A percentile compares a stretch with the other conserved stretches of the same genome.
Evolutionary conservation across 2,329 filamentous ascomycete species (phyloP).

Genomic region (Fusarium udum): DNA sequence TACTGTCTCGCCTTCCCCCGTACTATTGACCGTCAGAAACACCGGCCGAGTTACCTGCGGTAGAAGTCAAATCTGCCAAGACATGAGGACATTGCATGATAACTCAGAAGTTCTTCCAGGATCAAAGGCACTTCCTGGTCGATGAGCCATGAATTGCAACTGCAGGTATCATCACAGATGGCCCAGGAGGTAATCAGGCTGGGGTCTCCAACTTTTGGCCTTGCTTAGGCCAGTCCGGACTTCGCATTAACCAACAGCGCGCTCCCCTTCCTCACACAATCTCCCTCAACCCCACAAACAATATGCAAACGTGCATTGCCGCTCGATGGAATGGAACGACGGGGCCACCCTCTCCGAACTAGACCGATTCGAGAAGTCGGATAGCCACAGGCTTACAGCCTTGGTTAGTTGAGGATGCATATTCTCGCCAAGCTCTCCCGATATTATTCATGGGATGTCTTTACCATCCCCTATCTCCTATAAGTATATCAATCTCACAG

Average conservation of each 20-base stretch:
- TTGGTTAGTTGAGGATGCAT: conserved; percentile 1
- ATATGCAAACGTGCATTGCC: conserved; percentile 33
- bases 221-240: conserved; percentile 5
- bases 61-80: background rate
- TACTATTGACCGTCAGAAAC: background rate
- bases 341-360: conserved; percentile 13
- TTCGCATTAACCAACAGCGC: conserved; percentile 22
- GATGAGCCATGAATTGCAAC: conserved; percentile 9
- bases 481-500: background rate
- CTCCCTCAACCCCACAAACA: conserved; percentile 32
- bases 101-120: background rate
- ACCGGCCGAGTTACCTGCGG: background rate
- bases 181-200: conserved; percentile 2
- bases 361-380: conserved; percentile 6
- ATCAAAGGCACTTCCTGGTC: conserved; percentile 1
- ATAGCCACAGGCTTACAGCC: background rate
- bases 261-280: conserved; percentile 19
- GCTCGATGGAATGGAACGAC: conserved; percentile 26
- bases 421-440: conserved; percentile 14
- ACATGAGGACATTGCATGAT: conserved; percentile 6
- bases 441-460: conserved; percentile 15
- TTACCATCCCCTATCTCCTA: conserved; percentile 4
- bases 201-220: conserved; percentile 34
- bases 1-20: conserved; percentile 9
- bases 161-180: conserved; percentile 6